These are phyloP conservation scores for Alloteropsis semialata DNA, from an alignment of 176 grass and related monocot genomes.

Conservation along the genomic window DNA sequence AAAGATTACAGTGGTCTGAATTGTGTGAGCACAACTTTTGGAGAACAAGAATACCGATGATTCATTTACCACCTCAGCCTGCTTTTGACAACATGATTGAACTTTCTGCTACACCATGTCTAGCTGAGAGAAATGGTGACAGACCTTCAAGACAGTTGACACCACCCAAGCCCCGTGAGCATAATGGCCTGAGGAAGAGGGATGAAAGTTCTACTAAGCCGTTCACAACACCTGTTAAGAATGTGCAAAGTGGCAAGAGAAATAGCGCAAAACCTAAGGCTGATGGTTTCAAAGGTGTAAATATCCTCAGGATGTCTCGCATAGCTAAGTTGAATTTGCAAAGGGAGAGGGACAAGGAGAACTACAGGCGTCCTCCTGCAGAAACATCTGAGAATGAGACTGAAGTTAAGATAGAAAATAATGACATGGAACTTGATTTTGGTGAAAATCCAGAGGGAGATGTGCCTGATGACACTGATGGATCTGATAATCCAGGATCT, in stretches of 20 bases:
- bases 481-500: constrained; percentile 53
- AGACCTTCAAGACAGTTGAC: constrained; percentile 61
- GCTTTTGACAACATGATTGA: constrained; percentile 70
- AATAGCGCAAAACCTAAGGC: constrained; percentile 52
- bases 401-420: constrained; percentile 83
- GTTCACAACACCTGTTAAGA: constrained; percentile 63
- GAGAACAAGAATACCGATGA: constrained; percentile 54
- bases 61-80: constrained; percentile 72
- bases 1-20: constrained; percentile 97
- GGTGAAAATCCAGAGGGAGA: constrained; percentile 86
- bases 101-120: constrained; percentile 44
- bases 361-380: constrained; percentile 70
- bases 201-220: constrained; percentile 72
- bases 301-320: constrained; percentile 92
- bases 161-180: constrained; percentile 60
- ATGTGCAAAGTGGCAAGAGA: constrained; percentile 67
- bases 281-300: constrained; percentile 61
- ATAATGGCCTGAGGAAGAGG: constrained; percentile 38
- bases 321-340: constrained; percentile 94
- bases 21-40: constrained; percentile 92
- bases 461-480: constrained; percentile 71
- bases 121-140: constrained; percentile 76
- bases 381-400: constrained; percentile 61
- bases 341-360: constrained; percentile 88
- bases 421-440: constrained; percentile 97